phyloP scores from a whole-genome alignment of 225 moss, liverwort and hornwort genomes.

The Neckera pumila region DNA sequence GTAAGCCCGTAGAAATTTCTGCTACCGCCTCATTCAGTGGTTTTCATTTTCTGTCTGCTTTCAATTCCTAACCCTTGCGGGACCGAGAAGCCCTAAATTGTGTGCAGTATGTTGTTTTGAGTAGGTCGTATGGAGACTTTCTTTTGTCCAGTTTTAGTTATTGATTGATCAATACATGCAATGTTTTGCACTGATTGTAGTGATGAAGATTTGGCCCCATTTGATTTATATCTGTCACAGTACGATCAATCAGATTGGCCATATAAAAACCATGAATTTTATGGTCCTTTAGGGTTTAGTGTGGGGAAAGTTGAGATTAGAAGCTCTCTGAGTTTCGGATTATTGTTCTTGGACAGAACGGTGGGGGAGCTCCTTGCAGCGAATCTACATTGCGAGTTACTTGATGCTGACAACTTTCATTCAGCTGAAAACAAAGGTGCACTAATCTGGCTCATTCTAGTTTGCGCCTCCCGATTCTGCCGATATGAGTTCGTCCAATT shows the following conservation, averaged over 20 bases:
- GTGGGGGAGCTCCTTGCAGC: conserved; percentile 59
- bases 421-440: conserved; percentile 61
- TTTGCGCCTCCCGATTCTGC: background rate
- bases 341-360: conserved; percentile 30
- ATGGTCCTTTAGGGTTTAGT: background rate
- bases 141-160: background rate
- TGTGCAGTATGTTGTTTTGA: background rate
- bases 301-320: background rate
- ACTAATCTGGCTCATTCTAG: background rate
- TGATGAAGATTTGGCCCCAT: background rate
- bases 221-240: background rate
- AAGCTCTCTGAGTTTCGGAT: background rate
- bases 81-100: background rate
- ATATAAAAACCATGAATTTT: background rate
- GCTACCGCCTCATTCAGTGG: background rate
- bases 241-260: background rate
- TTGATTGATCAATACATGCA: background rate
- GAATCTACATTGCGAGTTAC: conserved; percentile 36
- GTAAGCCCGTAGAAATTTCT: conserved; percentile 7
- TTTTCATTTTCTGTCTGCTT: background rate
- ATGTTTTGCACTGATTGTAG: background rate
- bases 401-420: conserved; percentile 83
- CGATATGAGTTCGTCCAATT: background rate
- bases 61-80: background rate
- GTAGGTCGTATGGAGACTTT: background rate